Conservation (phyloP, 768 basidiomycete species). For the Thelephora ganbajun region DNA sequence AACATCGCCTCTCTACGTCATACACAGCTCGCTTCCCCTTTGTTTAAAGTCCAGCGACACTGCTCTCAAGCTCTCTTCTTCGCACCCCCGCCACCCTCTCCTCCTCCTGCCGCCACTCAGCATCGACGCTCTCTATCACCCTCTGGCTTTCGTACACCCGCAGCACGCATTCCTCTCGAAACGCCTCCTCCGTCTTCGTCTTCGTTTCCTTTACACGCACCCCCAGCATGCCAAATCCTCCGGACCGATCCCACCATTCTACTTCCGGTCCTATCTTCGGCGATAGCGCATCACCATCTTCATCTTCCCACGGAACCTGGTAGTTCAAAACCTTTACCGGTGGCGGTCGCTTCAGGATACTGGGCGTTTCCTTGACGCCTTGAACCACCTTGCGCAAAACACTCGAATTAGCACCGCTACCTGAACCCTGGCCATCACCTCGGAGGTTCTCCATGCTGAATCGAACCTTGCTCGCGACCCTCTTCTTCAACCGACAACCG, state of each 20-base stretch:
- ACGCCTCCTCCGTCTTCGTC: neutral
- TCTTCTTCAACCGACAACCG: too few species aligned
- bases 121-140: neutral
- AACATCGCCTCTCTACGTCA: too few species aligned
- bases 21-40: too few species aligned
- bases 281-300: neutral
- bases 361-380: neutral
- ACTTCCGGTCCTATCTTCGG: neutral
- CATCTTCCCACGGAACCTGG: neutral
- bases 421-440: neutral
- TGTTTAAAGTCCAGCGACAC: too few species aligned
- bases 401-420: neutral
- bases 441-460: too few species aligned
- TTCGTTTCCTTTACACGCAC: neutral
- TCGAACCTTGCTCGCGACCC: too few species aligned
- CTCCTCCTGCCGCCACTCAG: neutral
- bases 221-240: neutral
- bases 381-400: slow-evolving; percentile 1
- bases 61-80: neutral
- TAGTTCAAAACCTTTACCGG: slow-evolving; percentile 5
- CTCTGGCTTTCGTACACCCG: neutral
- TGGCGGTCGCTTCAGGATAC: slow-evolving; percentile 6
- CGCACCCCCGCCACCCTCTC: neutral
- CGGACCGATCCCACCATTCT: neutral
- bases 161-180: neutral